Evolutionary conservation across 495 filamentous ascomycete species (phyloP), one percentile per base, ranked within the genome.

Genomic region (Podospora conica): DNA sequence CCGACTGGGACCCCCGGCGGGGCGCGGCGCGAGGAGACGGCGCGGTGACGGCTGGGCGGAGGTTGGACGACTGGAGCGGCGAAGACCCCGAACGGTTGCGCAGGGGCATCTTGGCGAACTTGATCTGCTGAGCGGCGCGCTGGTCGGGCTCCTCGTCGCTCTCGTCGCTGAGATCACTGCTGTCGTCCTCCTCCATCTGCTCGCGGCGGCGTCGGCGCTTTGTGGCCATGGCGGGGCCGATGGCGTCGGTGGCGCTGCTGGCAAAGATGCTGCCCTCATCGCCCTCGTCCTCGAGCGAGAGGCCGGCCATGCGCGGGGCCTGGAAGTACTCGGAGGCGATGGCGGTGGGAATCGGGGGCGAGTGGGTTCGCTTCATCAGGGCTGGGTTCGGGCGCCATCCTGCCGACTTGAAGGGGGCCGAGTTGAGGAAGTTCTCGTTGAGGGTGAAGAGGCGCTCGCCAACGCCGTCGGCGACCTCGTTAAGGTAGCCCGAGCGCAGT

Each of bases 391-490:
- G 79, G 28, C 88, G 87, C 96, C 96, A 98, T 70, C 96, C 95
- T 55, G 94, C 93, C 31, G 92, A 88, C 74, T 95, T 94, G 80
- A 97, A 98, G 59, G 92, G 92, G n/a, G 92, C 91, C 23, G 91
- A 89, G 73, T 97, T 98, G 66, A 98, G 85, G 65, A 97, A 87
- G 66, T 88, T 83, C 69, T 93, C 88, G 75, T 98, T 94, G 66
- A 98, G 86, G 53, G 90, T 95, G 73, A 98, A 96, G 21, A 98
- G 85, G 48, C 95, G 89, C 75, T 98, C 95, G 58, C 96, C 95
- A 53, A 98, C 93, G 58, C 96, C 95, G 77, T 98, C 95, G 77
- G 92, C 92, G 65, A 96, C 91, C 54, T 88, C 85, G 56, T 90
- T 89, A 6, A 98, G 88, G 73, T 97, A 98, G 62, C 91, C 90